Evolutionary conservation across 345 rosid genomes (phyloP).

Genomic region (Barbarea vulgaris): DNA sequence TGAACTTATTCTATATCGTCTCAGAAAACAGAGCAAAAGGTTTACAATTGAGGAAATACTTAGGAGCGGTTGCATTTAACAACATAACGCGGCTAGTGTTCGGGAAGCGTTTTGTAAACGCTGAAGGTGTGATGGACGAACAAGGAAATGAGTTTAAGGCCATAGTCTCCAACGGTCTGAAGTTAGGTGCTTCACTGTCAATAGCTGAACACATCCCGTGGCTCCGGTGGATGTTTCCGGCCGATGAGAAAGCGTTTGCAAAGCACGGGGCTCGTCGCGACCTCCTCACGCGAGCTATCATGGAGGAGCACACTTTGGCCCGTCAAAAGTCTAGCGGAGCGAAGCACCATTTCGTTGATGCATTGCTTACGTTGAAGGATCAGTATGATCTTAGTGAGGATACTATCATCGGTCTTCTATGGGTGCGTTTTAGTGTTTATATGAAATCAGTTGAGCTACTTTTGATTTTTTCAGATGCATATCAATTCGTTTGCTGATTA

Average conservation of each 20-base stretch:
- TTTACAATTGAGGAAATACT: constrained; percentile 60
- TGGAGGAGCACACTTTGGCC: constrained; percentile 86
- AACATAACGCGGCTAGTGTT: constrained; percentile 89
- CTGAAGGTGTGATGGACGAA: constrained; percentile 72
- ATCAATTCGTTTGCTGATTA: neutral
- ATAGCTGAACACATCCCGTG: constrained; percentile 89
- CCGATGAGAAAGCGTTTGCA: constrained; percentile 77
- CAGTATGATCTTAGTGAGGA: constrained; percentile 90
- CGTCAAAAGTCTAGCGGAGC: constrained; percentile 64
- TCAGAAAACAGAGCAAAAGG: constrained; percentile 61
- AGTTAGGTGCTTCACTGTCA: constrained; percentile 74
- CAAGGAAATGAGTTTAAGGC: constrained; percentile 93
- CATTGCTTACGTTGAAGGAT: constrained; percentile 75
- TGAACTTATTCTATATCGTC: neutral
- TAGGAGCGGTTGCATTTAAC: constrained; percentile 93
- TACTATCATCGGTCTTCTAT: constrained; percentile 86
- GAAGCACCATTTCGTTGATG: constrained; percentile 77
- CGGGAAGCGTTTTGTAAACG: constrained; percentile 88
- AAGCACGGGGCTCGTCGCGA: constrained; percentile 79
- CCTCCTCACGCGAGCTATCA: constrained; percentile 69
- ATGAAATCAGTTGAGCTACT: neutral
- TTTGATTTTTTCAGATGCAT: neutral
- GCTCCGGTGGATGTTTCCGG: constrained; percentile 92
- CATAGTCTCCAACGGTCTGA: constrained; percentile 68
- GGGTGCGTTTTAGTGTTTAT: constrained; percentile 51